Conservation (phyloP, 2,329 filamentous ascomycete species). For the Rutstroemia sp. region DNA sequence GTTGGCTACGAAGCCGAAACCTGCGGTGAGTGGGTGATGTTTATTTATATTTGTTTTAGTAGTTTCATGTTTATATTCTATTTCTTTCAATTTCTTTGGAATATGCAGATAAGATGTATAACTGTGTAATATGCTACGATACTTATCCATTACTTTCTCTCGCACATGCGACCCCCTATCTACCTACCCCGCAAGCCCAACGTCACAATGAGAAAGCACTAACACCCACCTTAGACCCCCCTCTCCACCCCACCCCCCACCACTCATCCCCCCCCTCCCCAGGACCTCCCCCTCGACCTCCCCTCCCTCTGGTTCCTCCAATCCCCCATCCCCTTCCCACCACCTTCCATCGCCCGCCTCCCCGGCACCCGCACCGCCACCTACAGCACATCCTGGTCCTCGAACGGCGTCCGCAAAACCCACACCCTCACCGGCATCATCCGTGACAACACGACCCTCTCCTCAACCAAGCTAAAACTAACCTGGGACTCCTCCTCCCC, state of each 20-base stretch:
- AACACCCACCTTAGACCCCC: background rate
- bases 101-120: background rate
- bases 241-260: background rate
- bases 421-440: slow-evolving; percentile 28
- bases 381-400: slow-evolving; percentile 20
- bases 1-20: slow-evolving; percentile 29
- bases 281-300: slow-evolving; percentile 26
- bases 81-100: background rate
- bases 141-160: background rate
- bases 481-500: slow-evolving; percentile 31
- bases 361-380: slow-evolving; percentile 13
- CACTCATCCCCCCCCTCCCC: background rate
- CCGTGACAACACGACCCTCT: slow-evolving; percentile 27
- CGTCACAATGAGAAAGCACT: background rate
- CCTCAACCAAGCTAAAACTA: slow-evolving; percentile 30
- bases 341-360: slow-evolving; percentile 13
- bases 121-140: no score
- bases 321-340: slow-evolving; percentile 22
- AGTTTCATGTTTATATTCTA: background rate
- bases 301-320: slow-evolving; percentile 28
- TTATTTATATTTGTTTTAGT: slow-evolving; percentile 12
- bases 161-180: background rate
- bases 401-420: slow-evolving; percentile 21
- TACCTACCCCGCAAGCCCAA: background rate
- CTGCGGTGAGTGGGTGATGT: slow-evolving; percentile 25